Evolutionary conservation across 805 yeast species (phyloP), one percentile per base, ranked within the genome.

Genomic region (Vanderwaltozyma yarrowii): DNA sequence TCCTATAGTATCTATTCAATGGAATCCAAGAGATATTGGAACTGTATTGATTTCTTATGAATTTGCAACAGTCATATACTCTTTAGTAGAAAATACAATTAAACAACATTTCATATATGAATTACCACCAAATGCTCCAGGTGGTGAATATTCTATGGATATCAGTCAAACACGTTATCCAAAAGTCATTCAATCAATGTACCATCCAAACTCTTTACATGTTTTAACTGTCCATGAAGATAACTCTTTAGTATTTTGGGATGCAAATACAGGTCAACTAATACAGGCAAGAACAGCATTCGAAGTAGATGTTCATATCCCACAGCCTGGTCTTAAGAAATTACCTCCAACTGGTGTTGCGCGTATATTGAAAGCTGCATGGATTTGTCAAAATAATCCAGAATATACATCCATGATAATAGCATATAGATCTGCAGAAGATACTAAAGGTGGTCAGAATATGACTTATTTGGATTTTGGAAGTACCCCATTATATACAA

Each of bases 171-270:
- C 51, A 0, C 54, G 78, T 36, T 49, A 42, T n/a, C 78, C 78
- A 2, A 56, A 52, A 17, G 48, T 69, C 0, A 41, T 62, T 1
- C 62, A 77, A 35, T 78, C 95, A 0, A 65, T 74, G 25, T 92
- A 84, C 74, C 96, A 89, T 58, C 98, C 99, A 2, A 86, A 86
- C 53, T 96, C 97, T 0, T 70, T 87, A 32, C 94, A 88, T 54
- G 62, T 85, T 3, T 70, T 83, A 16, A 79, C 95, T 0, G 71
- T 76, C 2, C 94, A 89, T 58, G 77, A 66, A 17, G 95, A 88
- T 52, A 89, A 89, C 38, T 73, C 94, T 0, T 51, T 92, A 27
- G 95, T 76, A 2, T 92, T 92, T 53, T 92, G 97, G 96, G 98
- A 92, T 58, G 81, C 85, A 1, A 70, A 76, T 24, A 78, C 78